A percentile compares a stretch with the other conserved stretches of the same genome.
phyloP scores from a whole-genome alignment of 2,329 filamentous ascomycete species.

The Aspergillus sp. region DNA sequence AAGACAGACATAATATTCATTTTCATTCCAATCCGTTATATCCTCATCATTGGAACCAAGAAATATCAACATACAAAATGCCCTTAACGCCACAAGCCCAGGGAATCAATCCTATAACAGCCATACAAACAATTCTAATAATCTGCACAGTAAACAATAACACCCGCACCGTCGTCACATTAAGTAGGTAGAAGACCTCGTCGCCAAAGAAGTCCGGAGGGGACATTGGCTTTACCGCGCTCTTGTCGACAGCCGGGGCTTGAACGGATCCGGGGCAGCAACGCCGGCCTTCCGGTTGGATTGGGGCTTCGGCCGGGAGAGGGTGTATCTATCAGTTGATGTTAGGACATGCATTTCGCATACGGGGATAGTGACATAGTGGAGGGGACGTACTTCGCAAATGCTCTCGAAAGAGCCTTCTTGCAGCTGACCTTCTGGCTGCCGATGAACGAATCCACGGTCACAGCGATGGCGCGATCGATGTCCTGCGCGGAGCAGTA shows the following conservation, averaged over 20 bases:
- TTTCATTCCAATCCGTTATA: neutral
- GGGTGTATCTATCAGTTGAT: constrained; percentile 31
- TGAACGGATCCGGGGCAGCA: constrained; percentile 27
- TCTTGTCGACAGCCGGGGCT: constrained; percentile 12
- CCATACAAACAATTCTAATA: neutral
- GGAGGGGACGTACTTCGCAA: constrained; percentile 78
- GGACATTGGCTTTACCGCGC: constrained; percentile 2
- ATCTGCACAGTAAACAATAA: neutral
- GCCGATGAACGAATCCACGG: constrained; percentile 91
- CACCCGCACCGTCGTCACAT: neutral
- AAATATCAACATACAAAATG: neutral
- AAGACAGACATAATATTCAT: neutral
- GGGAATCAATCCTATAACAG: neutral
- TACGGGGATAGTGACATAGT: neutral
- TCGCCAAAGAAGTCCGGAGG: neutral
- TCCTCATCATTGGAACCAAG: neutral
- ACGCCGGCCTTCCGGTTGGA: constrained; percentile 39
- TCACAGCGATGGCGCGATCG: constrained; percentile 94
- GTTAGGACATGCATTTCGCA: constrained; percentile 9
- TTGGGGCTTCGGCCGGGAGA: constrained; percentile 38
- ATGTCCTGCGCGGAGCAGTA: constrained; percentile 90
- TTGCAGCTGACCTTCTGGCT: constrained; percentile 98
- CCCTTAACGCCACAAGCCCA: neutral
- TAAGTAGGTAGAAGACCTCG: neutral
- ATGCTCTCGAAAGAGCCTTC: constrained; percentile 88